Evolutionary conservation across 371 early-diverging fungal genomes (phyloP).

Genomic region (Zychaea mexicana): DNA sequence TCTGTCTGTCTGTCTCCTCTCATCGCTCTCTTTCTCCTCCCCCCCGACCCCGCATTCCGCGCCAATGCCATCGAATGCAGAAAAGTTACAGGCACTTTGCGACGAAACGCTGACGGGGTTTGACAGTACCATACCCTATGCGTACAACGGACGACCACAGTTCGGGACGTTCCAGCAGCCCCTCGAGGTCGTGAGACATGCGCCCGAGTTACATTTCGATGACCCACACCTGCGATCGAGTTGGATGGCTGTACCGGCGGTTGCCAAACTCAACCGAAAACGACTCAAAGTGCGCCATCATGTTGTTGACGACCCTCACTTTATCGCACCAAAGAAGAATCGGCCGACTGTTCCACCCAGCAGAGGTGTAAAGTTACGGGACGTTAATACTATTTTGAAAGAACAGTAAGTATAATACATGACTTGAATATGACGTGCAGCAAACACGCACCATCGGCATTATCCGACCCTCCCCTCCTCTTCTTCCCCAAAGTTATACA

Average conservation of each 20-base stretch:
- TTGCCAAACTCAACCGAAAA: slow-evolving; percentile 5
- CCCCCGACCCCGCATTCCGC: neutral
- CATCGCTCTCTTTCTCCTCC: neutral
- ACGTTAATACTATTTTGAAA: slow-evolving; percentile 12
- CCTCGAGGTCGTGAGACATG: slow-evolving; percentile 8
- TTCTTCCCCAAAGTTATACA: no score
- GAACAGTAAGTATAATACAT: slow-evolving; percentile 19
- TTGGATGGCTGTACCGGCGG: slow-evolving; percentile 11
- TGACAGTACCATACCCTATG: slow-evolving; percentile 4
- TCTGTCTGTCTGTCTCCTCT: no score
- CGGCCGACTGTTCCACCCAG: slow-evolving; percentile 9
- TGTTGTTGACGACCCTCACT: slow-evolving; percentile 16
- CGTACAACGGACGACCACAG: slow-evolving; percentile 13
- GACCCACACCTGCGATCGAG: slow-evolving; percentile 4
- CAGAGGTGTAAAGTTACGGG: slow-evolving; percentile 17
- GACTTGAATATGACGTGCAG: no score
- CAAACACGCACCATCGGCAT: no score
- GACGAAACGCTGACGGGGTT: slow-evolving; percentile 3
- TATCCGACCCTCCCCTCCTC: no score
- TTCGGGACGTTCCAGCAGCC: slow-evolving; percentile 22
- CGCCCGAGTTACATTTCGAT: slow-evolving; percentile 2
- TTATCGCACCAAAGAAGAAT: slow-evolving; percentile 8
- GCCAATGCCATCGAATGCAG: slow-evolving; percentile 4
- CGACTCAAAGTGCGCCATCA: slow-evolving; percentile 13
- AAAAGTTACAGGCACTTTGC: neutral